Conservation (phyloP, 306 rosid genomes). For the Quercus cerris region DNA sequence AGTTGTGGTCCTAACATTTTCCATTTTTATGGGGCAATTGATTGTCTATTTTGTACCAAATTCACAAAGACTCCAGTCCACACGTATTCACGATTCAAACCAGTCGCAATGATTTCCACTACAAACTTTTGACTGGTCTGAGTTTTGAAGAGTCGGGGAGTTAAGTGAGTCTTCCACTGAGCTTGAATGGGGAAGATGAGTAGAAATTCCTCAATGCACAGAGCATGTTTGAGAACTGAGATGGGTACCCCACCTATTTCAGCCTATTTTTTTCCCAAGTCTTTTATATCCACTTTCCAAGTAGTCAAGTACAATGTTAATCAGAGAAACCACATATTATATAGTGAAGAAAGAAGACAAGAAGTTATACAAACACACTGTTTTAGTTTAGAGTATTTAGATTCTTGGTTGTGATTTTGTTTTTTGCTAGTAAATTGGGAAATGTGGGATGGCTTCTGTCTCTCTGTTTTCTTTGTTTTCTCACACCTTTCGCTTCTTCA, state of each 20-base stretch:
- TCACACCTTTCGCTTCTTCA: background rate
- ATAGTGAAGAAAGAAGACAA: background rate
- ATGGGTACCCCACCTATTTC: background rate
- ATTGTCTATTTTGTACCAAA: too few relatives aligned
- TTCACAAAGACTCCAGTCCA: too few relatives aligned
- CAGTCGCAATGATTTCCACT: background rate
- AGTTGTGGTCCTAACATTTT: too few relatives aligned
- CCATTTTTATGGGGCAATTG: too few relatives aligned
- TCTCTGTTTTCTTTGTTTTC: slow-evolving; percentile 10
- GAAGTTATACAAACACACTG: background rate
- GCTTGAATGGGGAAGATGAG: slow-evolving; percentile 15
- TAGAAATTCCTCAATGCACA: background rate
- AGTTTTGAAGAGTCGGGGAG: slow-evolving; percentile 16
- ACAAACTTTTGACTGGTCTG: background rate
- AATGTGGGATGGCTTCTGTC: slow-evolving; percentile 5
- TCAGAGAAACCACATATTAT: background rate
- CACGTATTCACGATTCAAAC: background rate
- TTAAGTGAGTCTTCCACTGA: slow-evolving; percentile 16
- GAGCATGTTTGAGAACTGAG: background rate
- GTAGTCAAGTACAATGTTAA: slow-evolving; percentile 27
- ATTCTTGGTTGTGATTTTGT: too few relatives aligned
- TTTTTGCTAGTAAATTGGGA: background rate
- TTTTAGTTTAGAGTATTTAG: too few relatives aligned
- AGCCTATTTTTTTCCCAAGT: background rate
- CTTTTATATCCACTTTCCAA: slow-evolving; percentile 14